Evolutionary conservation across 441 rosid genomes (phyloP).

Genomic region (Eutrema salsugineum): DNA sequence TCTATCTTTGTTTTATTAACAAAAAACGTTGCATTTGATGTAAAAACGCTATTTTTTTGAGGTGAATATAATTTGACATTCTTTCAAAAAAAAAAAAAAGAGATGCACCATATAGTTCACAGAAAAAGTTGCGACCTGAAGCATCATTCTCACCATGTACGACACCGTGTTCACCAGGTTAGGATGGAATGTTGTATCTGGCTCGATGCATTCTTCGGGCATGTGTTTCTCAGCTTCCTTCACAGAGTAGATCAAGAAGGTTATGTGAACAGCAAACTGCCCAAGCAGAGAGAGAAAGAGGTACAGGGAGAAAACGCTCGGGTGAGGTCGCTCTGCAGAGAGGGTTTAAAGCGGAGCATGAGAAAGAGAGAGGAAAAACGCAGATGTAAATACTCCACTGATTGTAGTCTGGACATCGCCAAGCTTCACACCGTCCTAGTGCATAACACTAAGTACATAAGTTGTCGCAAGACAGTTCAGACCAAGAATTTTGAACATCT

Average conservation of each 20-base stretch:
- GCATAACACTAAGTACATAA: constrained; percentile 92
- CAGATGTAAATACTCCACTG: constrained; percentile 97
- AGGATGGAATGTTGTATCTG: constrained; percentile 92
- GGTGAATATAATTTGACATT: too few relatives aligned
- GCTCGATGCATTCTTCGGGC: constrained; percentile 99
- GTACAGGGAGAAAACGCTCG: constrained; percentile 81
- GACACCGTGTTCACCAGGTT: constrained; percentile 96
- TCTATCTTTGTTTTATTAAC: too few relatives aligned
- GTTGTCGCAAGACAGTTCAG: constrained; percentile 99
- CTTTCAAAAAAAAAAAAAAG: too few relatives aligned
- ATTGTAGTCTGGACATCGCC: constrained; percentile 98
- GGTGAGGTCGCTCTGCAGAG: constrained; percentile 87
- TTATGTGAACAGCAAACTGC: constrained; percentile 83
- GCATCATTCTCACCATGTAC: constrained; percentile 99
- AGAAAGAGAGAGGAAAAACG: constrained; percentile 93
- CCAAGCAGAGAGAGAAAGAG: constrained; percentile 96
- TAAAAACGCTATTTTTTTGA: too few relatives aligned
- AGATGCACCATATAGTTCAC: constrained; percentile 99
- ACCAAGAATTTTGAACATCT: constrained; percentile 99
- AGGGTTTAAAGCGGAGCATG: constrained; percentile 92
- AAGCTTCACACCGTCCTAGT: constrained; percentile 94
- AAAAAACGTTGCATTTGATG: too few relatives aligned
- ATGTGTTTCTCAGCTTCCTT: constrained; percentile 91
- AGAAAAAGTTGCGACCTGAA: constrained; percentile 95
- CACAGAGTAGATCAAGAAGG: constrained; percentile 68